Evolutionary conservation across 805 yeast genomes (phyloP), one percentile per base, ranked within the genome.

Genomic region (Komagataella ulmi): DNA sequence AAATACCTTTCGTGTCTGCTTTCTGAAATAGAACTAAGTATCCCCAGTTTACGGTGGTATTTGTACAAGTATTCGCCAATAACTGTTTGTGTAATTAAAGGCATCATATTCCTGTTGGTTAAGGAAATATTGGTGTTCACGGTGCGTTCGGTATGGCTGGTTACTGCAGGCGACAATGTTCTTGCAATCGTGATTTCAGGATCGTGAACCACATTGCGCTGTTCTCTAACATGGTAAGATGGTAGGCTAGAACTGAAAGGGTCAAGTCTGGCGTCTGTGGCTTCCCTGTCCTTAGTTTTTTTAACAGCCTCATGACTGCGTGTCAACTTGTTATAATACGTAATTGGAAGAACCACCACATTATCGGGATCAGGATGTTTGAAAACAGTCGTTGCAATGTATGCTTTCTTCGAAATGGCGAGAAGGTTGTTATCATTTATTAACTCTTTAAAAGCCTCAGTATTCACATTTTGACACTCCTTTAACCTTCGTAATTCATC

Each of bases 11-110:
- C 93, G 62, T 91, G 99, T 54, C 97, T 77, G 46, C 78, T 77
- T 50, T 88, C 93, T 0, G 91, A 77, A 18, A 88, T 74, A 1
- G 84, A 75, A 44, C 88, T 83, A 49, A 87, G 71, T 14, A 89
- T 84, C 1, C 90, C 90, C 51, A 85, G 67, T 54, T 81, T 80
- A 53, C 93, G 80, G 64, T 83, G 87, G 63, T 90, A 90, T 66
- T 91, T 91, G 76, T 75, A 83, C 53, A 90, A 70, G 57, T 81
- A 87, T 63, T 91, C 98, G 50, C 99, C 99, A 65, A 90, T 85
- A 47, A 91, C 89, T 3, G 93, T 86, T 66, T 91, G 97, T 0
- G 97, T 85, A 52, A 91, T 78, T 1, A 91, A 90, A 2, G 88
- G 88, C 57, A 85, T 81, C 76, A 86, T 86, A 46, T 81, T 80